Conservation (phyloP, 2,329 filamentous ascomycete genomes). For the Aureobasidium sp. region DNA sequence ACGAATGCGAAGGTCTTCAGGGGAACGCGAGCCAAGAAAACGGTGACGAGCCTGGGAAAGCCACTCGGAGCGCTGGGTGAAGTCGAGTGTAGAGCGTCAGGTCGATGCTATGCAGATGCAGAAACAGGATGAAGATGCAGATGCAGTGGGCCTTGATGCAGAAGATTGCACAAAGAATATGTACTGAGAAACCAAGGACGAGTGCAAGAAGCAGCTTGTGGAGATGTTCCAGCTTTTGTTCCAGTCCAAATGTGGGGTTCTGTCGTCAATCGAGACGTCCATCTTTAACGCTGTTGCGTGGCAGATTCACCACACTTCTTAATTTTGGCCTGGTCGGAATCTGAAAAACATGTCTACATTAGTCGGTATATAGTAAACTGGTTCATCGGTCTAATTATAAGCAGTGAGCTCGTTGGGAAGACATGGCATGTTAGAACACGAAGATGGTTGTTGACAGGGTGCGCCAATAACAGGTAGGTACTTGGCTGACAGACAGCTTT, state of each 20-base stretch:
- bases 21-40: conserved; percentile 9
- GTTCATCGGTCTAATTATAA: no score
- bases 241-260: not conserved
- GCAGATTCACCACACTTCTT: no score
- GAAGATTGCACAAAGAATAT: conserved; percentile 5
- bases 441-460: no score
- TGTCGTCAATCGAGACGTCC: not conserved
- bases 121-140: not conserved
- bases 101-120: not conserved
- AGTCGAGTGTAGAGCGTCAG: not conserved
- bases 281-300: no score
- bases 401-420: no score
- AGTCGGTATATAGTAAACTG: no score
- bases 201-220: not conserved
- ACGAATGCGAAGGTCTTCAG: conserved; percentile 7
- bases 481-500: not conserved
- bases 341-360: no score
- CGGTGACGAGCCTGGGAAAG: conserved; percentile 5
- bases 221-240: not conserved
- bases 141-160: not conserved
- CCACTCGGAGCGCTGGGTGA: not conserved
- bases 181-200: not conserved
- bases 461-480: no score
- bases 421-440: no score
- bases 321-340: no score